Evolutionary conservation across 257 asterid species (phyloP).

Genomic region (Vinca minor): DNA sequence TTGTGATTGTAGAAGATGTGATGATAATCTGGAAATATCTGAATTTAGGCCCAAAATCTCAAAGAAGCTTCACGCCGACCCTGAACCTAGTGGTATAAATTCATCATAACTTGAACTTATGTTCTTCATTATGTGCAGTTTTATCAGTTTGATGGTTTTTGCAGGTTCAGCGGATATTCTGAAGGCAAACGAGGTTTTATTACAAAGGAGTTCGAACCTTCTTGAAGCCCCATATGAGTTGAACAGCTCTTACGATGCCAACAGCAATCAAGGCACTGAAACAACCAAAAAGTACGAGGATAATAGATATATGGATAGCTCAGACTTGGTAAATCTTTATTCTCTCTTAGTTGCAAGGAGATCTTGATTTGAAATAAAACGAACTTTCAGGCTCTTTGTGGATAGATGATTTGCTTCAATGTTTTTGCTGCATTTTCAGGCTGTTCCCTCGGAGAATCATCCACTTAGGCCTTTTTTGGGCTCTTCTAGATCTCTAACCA

Average conservation of each 20-base stretch:
- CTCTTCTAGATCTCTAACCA: slow-evolving; percentile 36
- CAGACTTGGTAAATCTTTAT: slow-evolving; percentile 26
- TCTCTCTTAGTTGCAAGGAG: background rate
- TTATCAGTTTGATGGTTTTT: slow-evolving; percentile 13
- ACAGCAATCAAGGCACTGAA: slow-evolving; percentile 7
- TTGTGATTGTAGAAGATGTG: background rate
- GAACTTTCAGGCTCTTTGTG: too few species aligned
- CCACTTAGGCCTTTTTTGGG: slow-evolving; percentile 28
- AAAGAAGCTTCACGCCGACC: background rate
- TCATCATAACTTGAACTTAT: slow-evolving; percentile 5
- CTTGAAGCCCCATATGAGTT: too few species aligned
- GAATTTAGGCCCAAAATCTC: background rate
- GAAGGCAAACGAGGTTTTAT: slow-evolving; percentile 17
- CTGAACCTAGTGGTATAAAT: slow-evolving; percentile 27
- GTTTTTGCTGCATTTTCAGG: slow-evolving; percentile 20
- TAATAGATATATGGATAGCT: slow-evolving; percentile 13
- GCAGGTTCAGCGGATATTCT: slow-evolving; percentile 27
- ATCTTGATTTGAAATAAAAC: background rate
- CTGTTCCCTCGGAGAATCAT: slow-evolving; percentile 32
- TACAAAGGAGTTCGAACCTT: too few species aligned
- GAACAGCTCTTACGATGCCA: slow-evolving; percentile 6
- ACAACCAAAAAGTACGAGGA: slow-evolving; percentile 19
- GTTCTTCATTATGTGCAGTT: background rate
- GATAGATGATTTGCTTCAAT: too few species aligned
- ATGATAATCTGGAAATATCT: background rate